phyloP scores from a whole-genome alignment of 1,139 yeast species.

The Saccharomycopsis hybrid region DNA sequence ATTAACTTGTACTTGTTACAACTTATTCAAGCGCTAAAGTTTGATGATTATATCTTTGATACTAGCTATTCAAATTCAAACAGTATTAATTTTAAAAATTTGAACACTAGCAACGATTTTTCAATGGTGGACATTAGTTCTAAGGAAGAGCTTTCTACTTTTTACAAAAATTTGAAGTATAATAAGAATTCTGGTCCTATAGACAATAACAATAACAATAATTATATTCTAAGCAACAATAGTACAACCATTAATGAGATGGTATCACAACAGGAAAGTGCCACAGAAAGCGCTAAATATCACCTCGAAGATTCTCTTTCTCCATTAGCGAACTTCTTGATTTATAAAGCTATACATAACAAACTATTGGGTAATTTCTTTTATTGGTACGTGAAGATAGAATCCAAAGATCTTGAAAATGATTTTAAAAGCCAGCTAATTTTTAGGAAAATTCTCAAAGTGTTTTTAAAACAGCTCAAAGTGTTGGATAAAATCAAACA shows the following conservation, averaged over 20 bases:
- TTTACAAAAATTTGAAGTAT: constrained; percentile 11
- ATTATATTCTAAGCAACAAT: not conserved
- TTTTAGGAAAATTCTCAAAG: constrained; percentile 30
- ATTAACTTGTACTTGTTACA: constrained; percentile 77
- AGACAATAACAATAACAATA: not conserved
- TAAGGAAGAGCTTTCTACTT: constrained; percentile 3
- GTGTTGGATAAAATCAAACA: constrained; percentile 18
- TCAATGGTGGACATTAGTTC: constrained; percentile 1
- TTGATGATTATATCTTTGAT: constrained; percentile 40
- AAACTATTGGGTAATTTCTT: constrained; percentile 70
- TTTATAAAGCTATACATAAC: constrained; percentile 63
- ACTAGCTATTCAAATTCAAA: not conserved
- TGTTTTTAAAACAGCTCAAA: constrained; percentile 27
- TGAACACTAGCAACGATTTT: not conserved
- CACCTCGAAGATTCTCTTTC: constrained; percentile 30
- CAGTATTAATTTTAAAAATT: not conserved
- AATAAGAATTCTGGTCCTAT: constrained; percentile 16
- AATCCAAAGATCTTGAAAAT: constrained; percentile 60
- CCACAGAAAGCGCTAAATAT: not conserved
- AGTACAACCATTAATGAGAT: too few relatives aligned
- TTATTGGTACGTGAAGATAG: constrained; percentile 90
- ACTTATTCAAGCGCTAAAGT: constrained; percentile 85
- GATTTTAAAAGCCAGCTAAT: constrained; percentile 24
- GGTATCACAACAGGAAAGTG: too few relatives aligned
- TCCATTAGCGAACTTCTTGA: constrained; percentile 73